phyloP scores from a whole-genome alignment of 192 early-diverging fungal genomes.

The Paraglomus brasilianum region DNA sequence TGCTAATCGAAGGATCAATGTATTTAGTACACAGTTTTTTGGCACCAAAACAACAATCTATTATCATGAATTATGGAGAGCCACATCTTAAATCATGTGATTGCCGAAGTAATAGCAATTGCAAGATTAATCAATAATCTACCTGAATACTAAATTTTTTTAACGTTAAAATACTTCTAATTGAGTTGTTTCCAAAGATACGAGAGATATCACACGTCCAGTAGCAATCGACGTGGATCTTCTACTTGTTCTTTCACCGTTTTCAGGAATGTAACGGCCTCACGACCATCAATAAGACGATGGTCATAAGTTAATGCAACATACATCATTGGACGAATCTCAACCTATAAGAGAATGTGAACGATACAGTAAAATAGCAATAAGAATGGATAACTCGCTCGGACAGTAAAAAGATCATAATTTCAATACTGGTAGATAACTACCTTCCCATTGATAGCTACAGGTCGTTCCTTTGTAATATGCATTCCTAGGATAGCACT shows the following conservation, averaged over 20 bases:
- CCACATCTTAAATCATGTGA: no score
- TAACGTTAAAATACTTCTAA: background rate
- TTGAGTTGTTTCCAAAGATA: background rate
- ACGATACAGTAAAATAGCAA: background rate
- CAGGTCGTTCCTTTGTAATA: conserved; percentile 93
- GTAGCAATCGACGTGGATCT: conserved; percentile 89
- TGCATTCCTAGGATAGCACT: conserved; percentile 98
- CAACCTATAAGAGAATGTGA: conserved; percentile 43
- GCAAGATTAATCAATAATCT: background rate
- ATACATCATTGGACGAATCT: conserved; percentile 95
- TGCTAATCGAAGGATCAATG: no score
- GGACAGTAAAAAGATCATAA: conserved; percentile 16
- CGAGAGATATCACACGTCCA: conserved; percentile 57
- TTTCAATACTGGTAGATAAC: conserved; percentile 9
- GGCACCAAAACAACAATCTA: no score
- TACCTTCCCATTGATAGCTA: conserved; percentile 92
- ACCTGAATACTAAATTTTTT: background rate
- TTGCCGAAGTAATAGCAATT: no score
- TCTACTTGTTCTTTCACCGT: conserved; percentile 96
- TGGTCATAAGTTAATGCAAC: conserved; percentile 98
- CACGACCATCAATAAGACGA: conserved; percentile 97
- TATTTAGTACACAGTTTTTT: no score
- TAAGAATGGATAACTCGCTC: conserved; percentile 19
- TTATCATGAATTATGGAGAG: no score
- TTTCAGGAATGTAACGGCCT: conserved; percentile 97